These are phyloP conservation scores for Colletotrichum falcatum DNA, from an alignment of 2,329 filamentous ascomycete genomes.

Conservation along the genomic window DNA sequence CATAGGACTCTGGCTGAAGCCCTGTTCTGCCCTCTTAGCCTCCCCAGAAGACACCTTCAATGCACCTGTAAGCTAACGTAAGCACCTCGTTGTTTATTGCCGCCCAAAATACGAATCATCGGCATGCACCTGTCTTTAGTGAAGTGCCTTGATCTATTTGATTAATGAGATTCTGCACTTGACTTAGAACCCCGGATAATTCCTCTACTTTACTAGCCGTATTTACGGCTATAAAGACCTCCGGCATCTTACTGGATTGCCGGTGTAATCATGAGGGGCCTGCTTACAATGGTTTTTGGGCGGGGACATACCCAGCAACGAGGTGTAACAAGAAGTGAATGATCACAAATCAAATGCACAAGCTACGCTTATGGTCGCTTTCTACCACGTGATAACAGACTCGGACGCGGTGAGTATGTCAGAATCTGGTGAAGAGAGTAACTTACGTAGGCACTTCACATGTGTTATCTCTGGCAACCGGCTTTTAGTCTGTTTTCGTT, in stretches of 20 bases:
- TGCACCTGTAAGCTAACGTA: slow-evolving; percentile 54
- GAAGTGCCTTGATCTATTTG: slow-evolving; percentile 54
- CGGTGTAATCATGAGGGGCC: slow-evolving; percentile 49
- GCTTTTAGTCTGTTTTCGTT: too few relatives aligned
- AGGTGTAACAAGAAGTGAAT: slow-evolving; percentile 46
- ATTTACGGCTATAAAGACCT: slow-evolving; percentile 54
- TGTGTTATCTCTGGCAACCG: too few relatives aligned
- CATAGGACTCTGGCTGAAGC: slow-evolving; percentile 43
- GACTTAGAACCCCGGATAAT: slow-evolving; percentile 47
- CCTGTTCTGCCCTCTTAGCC: slow-evolving; percentile 48
- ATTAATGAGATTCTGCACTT: slow-evolving; percentile 52
- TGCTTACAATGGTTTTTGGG: slow-evolving; percentile 53
- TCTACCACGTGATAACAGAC: slow-evolving; percentile 51
- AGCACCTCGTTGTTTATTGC: slow-evolving; percentile 53
- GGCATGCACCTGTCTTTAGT: slow-evolving; percentile 54
- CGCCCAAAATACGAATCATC: slow-evolving; percentile 50
- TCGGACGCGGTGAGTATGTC: slow-evolving; percentile 50
- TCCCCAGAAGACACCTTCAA: slow-evolving; percentile 49
- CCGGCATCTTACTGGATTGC: slow-evolving; percentile 52
- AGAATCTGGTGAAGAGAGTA: slow-evolving; percentile 48
- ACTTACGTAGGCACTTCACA: not conserved
- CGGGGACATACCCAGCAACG: slow-evolving; percentile 46
- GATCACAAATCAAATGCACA: slow-evolving; percentile 45
- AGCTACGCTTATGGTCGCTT: slow-evolving; percentile 53
- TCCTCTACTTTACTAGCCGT: slow-evolving; percentile 53